phyloP scores from a whole-genome alignment of 1,284 basidiomycete genomes.

The Ceratobasidium sp. region DNA sequence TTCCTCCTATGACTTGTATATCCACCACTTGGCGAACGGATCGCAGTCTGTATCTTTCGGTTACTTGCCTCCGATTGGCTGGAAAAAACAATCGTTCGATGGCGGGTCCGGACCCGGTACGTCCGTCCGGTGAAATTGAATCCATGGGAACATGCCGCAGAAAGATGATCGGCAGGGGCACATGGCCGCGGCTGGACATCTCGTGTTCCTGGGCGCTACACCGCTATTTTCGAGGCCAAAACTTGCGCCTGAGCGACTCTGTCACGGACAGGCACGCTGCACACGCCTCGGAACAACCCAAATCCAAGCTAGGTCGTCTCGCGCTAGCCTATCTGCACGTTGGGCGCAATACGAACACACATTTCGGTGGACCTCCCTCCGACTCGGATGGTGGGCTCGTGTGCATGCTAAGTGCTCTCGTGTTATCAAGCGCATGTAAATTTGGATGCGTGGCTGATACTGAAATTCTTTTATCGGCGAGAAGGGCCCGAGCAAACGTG shows the following conservation, averaged over 20 bases:
- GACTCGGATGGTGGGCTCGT: neutral
- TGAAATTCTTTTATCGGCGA: neutral
- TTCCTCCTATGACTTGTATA: neutral
- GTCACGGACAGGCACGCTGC: neutral
- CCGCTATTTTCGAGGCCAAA: neutral
- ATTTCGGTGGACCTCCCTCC: neutral
- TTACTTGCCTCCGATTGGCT: neutral
- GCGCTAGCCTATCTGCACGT: neutral
- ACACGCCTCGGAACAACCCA: neutral
- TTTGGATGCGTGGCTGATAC: neutral
- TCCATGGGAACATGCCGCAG: neutral
- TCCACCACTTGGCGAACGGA: neutral
- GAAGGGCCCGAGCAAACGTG: neutral
- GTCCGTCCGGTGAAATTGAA: neutral
- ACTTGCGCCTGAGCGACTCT: neutral
- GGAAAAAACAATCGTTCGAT: neutral
- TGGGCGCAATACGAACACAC: neutral
- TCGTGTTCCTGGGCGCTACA: neutral
- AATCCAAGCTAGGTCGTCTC: neutral
- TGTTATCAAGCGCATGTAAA: neutral
- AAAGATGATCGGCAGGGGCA: conserved; percentile 4
- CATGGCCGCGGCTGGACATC: neutral
- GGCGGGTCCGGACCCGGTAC: neutral
- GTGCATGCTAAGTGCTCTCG: neutral
- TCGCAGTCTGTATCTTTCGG: neutral